Percentiles rank a stretch among this genome's conserved stretches.
Evolutionary conservation across 139 green algal species (phyloP).

Genomic region (Picochlorum sp.): DNA sequence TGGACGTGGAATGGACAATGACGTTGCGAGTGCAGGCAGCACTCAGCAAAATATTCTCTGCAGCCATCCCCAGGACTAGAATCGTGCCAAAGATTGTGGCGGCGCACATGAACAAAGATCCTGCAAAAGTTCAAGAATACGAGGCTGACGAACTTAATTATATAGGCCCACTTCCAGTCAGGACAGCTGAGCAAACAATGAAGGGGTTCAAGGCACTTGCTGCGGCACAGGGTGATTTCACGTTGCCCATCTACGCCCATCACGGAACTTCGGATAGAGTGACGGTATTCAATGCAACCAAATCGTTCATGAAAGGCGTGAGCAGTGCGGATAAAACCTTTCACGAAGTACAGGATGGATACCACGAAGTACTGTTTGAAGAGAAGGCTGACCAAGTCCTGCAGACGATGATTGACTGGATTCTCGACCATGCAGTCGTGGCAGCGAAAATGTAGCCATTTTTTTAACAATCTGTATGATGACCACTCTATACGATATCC

Average conservation of each 20-base stretch:
- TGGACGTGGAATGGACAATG: conserved; percentile 64
- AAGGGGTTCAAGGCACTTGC: conserved; percentile 24
- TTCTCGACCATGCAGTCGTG: not conserved
- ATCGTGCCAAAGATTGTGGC: conserved; percentile 56
- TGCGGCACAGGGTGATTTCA: conserved; percentile 10
- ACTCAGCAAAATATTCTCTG: conserved; percentile 43
- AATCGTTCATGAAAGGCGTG: conserved; percentile 11
- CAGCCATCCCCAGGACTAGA: conserved; percentile 36
- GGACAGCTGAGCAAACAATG: conserved; percentile 51
- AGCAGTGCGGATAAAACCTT: conserved; percentile 10
- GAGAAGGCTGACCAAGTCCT: conserved; percentile 5
- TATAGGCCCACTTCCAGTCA: conserved; percentile 7
- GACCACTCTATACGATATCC: conserved; percentile 6
- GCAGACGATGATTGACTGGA: not conserved
- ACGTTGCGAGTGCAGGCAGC: conserved; percentile 51
- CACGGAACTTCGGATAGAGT: conserved; percentile 37
- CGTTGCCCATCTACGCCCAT: conserved; percentile 33
- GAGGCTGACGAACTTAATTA: conserved; percentile 35
- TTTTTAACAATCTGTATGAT: not conserved
- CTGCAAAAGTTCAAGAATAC: conserved; percentile 21
- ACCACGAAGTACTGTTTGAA: conserved; percentile 39
- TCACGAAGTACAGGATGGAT: conserved; percentile 24
- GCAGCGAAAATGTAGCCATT: not conserved
- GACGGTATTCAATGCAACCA: conserved; percentile 12
- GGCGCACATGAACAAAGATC: conserved; percentile 46